Evolutionary conservation across 306 rosid genomes (phyloP).

Genomic region (Corylus heterophylla): DNA sequence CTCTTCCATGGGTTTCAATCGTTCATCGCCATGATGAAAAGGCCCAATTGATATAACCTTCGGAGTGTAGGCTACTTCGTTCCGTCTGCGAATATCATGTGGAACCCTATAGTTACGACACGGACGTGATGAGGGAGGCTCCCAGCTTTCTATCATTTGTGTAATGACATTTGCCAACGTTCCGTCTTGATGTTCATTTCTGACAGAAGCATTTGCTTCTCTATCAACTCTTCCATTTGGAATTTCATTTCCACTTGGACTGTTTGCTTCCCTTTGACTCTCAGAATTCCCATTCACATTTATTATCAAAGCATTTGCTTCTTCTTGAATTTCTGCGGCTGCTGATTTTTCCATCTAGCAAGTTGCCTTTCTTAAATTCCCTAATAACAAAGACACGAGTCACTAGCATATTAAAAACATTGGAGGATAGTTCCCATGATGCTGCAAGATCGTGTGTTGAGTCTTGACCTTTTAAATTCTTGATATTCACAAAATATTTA

Average conservation of each 20-base stretch:
- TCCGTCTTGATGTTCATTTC: neutral
- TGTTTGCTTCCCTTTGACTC: too few species aligned
- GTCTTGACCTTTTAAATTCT: too few species aligned
- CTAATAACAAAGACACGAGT: too few species aligned
- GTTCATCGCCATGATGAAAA: neutral
- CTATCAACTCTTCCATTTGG: too few species aligned
- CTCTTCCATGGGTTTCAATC: neutral
- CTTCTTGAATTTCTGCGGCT: too few species aligned
- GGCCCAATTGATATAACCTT: slow-evolving; percentile 14
- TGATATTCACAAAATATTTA: too few species aligned
- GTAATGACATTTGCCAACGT: neutral
- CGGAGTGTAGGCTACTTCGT: neutral
- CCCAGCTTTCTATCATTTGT: neutral
- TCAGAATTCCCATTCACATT: too few species aligned
- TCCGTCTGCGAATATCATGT: neutral
- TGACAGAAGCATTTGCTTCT: neutral
- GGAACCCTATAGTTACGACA: slow-evolving; percentile 9
- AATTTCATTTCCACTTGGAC: neutral
- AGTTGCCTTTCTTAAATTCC: too few species aligned
- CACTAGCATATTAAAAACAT: too few species aligned
- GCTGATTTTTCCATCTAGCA: neutral
- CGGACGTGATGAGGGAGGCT: neutral
- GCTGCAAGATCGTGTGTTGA: too few species aligned
- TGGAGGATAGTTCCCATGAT: too few species aligned
- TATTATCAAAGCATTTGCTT: neutral